These are phyloP conservation scores for Alisma plantagoaquatica DNA, from an alignment of 106 monocot genomes.

Conservation along the genomic window DNA sequence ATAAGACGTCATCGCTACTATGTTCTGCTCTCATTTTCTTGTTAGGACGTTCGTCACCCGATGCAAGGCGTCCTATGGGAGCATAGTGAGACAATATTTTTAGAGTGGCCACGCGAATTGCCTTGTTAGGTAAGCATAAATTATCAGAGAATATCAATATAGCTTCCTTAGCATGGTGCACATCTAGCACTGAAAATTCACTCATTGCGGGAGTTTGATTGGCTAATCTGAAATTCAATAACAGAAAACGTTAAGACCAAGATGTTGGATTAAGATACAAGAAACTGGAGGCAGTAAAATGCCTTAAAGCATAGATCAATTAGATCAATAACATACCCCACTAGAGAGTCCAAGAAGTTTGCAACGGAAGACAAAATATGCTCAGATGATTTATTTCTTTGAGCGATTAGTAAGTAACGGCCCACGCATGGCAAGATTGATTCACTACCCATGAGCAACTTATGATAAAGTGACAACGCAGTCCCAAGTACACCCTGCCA, in stretches of 20 bases:
- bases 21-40: constrained; percentile 41
- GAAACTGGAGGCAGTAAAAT: neutral
- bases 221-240: constrained; percentile 4
- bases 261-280: neutral
- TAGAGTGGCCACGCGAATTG: constrained; percentile 60
- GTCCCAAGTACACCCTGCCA: constrained; percentile 79
- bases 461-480: constrained; percentile 46
- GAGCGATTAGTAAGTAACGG: constrained; percentile 42
- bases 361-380: constrained; percentile 65
- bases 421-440: constrained; percentile 22
- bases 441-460: constrained; percentile 21
- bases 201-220: constrained; percentile 6
- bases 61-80: constrained; percentile 10
- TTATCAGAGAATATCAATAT: constrained; percentile 45
- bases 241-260: neutral
- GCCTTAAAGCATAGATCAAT: neutral
- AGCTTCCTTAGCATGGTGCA: constrained; percentile 13
- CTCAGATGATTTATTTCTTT: constrained; percentile 48
- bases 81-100: constrained; percentile 73
- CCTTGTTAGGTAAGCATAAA: constrained; percentile 51
- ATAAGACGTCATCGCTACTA: too few relatives aligned
- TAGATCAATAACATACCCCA: constrained; percentile 43
- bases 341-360: constrained; percentile 51
- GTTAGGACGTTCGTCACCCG: constrained; percentile 38
- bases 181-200: constrained; percentile 21